Conservation (phyloP, 2,329 filamentous ascomycete species). For the Exserohilum rostratum region DNA sequence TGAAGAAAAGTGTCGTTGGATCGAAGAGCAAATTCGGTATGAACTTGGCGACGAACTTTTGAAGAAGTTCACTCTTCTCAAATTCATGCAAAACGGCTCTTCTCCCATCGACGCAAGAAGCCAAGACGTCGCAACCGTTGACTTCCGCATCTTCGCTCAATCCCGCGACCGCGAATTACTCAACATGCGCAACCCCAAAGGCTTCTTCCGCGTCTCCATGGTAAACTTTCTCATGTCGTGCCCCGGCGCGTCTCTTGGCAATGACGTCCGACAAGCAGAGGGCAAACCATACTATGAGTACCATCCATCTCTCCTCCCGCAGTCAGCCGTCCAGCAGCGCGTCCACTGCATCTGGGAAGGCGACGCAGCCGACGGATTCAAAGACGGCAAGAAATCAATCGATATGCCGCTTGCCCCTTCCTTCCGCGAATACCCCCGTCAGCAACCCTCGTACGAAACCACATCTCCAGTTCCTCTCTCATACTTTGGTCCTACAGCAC, state of each 20-base stretch:
- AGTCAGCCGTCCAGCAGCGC: conserved; percentile 34
- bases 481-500: conserved; percentile 45
- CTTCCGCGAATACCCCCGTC: conserved; percentile 28
- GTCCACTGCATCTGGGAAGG: conserved; percentile 39
- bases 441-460: conserved; percentile 44
- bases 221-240: conserved; percentile 52
- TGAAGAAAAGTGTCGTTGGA: conserved; percentile 52
- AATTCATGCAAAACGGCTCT: conserved; percentile 51
- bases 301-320: conserved; percentile 47
- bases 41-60: conserved; percentile 46
- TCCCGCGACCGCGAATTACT: conserved; percentile 28
- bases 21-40: conserved; percentile 47
- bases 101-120: conserved; percentile 47
- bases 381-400: conserved; percentile 24
- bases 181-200: conserved; percentile 27
- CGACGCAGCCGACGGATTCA: conserved; percentile 14
- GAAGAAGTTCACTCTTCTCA: conserved; percentile 46
- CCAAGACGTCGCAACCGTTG: conserved; percentile 47
- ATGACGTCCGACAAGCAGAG: conserved; percentile 34
- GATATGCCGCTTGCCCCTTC: conserved; percentile 26
- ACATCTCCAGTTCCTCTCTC: conserved; percentile 29
- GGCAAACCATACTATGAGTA: conserved; percentile 49
- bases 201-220: conserved; percentile 27
- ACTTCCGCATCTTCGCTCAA: conserved; percentile 42
- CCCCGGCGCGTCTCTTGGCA: conserved; percentile 46